Evolutionary conservation across 106 monocot genomes (phyloP).

Genomic region (Vanilla planifolia): DNA sequence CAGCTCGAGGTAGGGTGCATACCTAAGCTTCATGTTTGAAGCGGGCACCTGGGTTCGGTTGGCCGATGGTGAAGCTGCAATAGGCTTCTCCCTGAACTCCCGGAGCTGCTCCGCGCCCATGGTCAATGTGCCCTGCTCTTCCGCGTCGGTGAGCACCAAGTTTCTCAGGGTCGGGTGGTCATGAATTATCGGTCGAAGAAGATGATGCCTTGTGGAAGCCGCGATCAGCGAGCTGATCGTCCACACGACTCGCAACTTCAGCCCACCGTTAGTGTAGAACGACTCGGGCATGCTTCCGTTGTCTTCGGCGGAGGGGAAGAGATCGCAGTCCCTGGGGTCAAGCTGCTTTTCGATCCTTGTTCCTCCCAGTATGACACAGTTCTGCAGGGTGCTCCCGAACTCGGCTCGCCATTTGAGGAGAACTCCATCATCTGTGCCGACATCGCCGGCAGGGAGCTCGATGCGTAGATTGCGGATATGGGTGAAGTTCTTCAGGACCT

Average conservation of each 20-base stretch:
- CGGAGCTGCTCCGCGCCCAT: slow-evolving; percentile 71
- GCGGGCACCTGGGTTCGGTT: slow-evolving; percentile 82
- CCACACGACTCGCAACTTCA: slow-evolving; percentile 84
- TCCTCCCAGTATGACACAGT: slow-evolving; percentile 76
- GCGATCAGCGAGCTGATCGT: slow-evolving; percentile 89
- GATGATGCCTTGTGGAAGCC: slow-evolving; percentile 78
- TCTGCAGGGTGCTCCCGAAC: slow-evolving; percentile 66
- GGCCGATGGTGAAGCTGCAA: slow-evolving; percentile 58
- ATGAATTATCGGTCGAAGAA: slow-evolving; percentile 65
- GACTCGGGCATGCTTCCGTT: slow-evolving; percentile 49
- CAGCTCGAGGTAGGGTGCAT: slow-evolving; percentile 67
- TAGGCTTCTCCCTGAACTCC: slow-evolving; percentile 57
- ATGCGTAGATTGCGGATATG: slow-evolving; percentile 54
- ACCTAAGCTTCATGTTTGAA: slow-evolving; percentile 72
- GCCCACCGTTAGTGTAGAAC: slow-evolving; percentile 53
- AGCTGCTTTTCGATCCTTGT: too few relatives aligned
- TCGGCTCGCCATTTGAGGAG: slow-evolving; percentile 77
- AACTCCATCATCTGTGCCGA: slow-evolving; percentile 50
- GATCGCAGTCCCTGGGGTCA: neutral
- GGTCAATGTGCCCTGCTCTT: slow-evolving; percentile 66
- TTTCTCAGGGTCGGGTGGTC: slow-evolving; percentile 67
- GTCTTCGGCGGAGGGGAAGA: slow-evolving; percentile 17
- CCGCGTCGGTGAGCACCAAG: slow-evolving; percentile 72
- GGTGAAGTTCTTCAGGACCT: slow-evolving; percentile 62
- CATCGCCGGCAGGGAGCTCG: slow-evolving; percentile 66